phyloP scores from a whole-genome alignment of 441 rosid species.

The California macrophylla region DNA sequence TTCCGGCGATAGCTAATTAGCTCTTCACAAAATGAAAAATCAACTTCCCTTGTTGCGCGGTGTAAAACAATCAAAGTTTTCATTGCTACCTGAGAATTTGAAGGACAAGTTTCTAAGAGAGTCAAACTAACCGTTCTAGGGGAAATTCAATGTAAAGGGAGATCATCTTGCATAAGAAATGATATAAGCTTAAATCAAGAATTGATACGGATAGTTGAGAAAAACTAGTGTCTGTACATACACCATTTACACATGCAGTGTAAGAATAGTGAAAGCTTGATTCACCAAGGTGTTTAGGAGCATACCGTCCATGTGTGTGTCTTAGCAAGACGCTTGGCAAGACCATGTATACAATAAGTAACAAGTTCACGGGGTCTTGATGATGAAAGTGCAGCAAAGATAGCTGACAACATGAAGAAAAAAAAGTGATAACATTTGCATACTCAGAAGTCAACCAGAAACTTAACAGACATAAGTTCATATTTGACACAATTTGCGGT shows the following conservation, averaged over 20 bases:
- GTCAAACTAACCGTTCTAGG: not conserved
- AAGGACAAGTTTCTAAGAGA: slow-evolving; percentile 6
- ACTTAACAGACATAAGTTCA: not conserved
- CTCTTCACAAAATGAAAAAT: slow-evolving; percentile 29
- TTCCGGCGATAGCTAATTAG: slow-evolving; percentile 16
- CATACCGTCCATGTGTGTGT: slow-evolving; percentile 39
- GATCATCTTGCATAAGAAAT: not conserved
- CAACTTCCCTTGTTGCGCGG: slow-evolving; percentile 33
- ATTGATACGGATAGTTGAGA: too few relatives aligned
- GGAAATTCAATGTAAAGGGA: not conserved
- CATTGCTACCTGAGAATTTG: slow-evolving; percentile 36
- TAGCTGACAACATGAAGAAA: slow-evolving; percentile 23
- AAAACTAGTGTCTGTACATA: too few relatives aligned
- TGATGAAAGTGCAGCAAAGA: slow-evolving; percentile 27
- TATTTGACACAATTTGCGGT: not conserved
- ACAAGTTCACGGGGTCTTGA: slow-evolving; percentile 28
- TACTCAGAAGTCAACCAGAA: not conserved
- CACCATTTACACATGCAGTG: too few relatives aligned
- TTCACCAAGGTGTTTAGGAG: not conserved
- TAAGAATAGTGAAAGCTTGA: too few relatives aligned
- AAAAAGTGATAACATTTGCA: not conserved
- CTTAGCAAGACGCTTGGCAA: slow-evolving; percentile 34
- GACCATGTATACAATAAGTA: slow-evolving; percentile 28
- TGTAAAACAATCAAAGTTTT: slow-evolving; percentile 37
- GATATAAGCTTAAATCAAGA: not conserved